phyloP scores from a whole-genome alignment of 305 asterid species.

The Fraxinus ornus region DNA sequence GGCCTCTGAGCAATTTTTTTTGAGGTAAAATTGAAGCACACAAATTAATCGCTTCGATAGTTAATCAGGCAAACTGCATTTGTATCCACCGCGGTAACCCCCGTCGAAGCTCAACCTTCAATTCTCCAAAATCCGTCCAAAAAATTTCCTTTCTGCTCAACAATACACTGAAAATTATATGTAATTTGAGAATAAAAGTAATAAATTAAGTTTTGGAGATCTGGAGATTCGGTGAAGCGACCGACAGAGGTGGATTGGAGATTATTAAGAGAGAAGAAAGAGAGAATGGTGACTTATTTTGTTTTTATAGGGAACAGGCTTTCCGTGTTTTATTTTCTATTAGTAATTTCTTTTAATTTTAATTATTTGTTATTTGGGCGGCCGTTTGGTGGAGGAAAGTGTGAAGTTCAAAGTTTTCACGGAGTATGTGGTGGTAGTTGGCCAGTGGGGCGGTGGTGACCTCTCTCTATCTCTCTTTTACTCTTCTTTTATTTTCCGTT shows the following conservation, averaged over 20 bases:
- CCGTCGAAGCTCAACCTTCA: conserved; percentile 15
- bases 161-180: neutral
- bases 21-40: neutral
- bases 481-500: neutral
- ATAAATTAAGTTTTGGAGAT: neutral
- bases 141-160: neutral
- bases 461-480: neutral
- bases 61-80: conserved; percentile 15
- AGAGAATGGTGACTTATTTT: neutral
- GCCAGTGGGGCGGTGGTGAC: neutral
- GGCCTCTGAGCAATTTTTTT: neutral
- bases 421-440: neutral
- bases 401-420: neutral
- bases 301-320: conserved; percentile 23
- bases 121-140: conserved; percentile 16
- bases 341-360: neutral
- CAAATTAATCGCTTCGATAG: conserved; percentile 1
- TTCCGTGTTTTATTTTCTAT: neutral
- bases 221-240: neutral
- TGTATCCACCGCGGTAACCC: conserved; percentile 14
- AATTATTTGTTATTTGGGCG: neutral
- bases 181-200: neutral
- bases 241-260: conserved; percentile 6
- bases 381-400: conserved; percentile 20
- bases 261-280: neutral